phyloP scores from a whole-genome alignment of 1,139 yeast genomes.

The Saccharomyces hybrid region DNA sequence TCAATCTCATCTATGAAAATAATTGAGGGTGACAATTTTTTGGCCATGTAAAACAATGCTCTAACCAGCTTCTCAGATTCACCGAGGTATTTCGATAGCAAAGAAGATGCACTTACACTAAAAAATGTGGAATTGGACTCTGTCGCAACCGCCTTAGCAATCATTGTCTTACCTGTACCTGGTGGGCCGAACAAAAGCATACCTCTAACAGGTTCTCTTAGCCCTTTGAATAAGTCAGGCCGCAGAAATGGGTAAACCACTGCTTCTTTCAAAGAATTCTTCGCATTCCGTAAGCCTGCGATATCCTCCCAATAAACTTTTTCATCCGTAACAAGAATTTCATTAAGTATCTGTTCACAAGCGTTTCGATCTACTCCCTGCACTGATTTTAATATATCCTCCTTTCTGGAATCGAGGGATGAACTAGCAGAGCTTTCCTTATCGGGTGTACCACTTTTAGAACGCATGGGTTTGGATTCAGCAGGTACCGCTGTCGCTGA shows the following conservation, averaged over 20 bases:
- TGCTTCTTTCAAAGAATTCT: conserved; percentile 53
- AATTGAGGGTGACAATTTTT: conserved; percentile 39
- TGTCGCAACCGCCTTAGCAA: conserved; percentile 61
- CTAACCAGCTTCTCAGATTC: conserved; percentile 57
- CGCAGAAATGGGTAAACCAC: conserved; percentile 60
- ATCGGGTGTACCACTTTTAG: conserved; percentile 1
- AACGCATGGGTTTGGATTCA: not conserved
- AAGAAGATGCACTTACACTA: conserved; percentile 53
- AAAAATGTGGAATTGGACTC: conserved; percentile 60
- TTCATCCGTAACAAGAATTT: conserved; percentile 52
- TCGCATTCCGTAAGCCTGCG: conserved; percentile 52
- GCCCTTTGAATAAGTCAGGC: conserved; percentile 54
- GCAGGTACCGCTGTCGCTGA: not conserved
- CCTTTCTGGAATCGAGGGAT: conserved; percentile 3
- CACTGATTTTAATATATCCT: conserved; percentile 15
- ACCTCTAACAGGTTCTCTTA: conserved; percentile 58
- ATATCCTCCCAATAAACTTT: conserved; percentile 58
- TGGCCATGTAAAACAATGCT: conserved; percentile 51
- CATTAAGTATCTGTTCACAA: conserved; percentile 38
- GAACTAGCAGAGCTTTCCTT: not conserved
- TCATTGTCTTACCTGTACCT: conserved; percentile 45
- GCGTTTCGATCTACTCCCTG: conserved; percentile 40
- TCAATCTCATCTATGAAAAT: conserved; percentile 57
- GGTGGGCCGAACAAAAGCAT: conserved; percentile 60
- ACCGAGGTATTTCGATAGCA: conserved; percentile 56